phyloP scores from a whole-genome alignment of 2,329 filamentous ascomycete species.

The Calcarisporium arbuscula region DNA sequence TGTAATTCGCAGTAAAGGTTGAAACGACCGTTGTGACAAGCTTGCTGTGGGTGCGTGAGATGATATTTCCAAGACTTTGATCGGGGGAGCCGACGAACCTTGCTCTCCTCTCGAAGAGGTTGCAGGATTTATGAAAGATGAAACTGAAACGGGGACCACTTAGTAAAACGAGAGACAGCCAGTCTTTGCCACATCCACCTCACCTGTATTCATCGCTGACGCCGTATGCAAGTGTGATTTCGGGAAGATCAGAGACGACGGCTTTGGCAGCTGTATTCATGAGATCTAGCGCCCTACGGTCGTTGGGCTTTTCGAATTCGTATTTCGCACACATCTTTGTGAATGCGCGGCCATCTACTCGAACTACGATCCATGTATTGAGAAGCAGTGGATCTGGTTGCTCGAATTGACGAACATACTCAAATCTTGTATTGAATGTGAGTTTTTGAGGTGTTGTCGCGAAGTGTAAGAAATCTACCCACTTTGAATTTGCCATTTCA shows the following conservation, averaged over 20 bases:
- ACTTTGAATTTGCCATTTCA: slow-evolving; percentile 53
- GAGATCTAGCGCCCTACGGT: slow-evolving; percentile 75
- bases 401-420: slow-evolving; percentile 91
- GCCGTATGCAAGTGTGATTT: slow-evolving; percentile 83
- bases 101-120: slow-evolving; percentile 77
- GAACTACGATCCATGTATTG: slow-evolving; percentile 93
- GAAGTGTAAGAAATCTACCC: slow-evolving; percentile 11
- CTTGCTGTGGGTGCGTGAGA: slow-evolving; percentile 53
- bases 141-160: slow-evolving; percentile 49
- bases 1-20: slow-evolving; percentile 88
- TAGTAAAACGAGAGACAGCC: background rate
- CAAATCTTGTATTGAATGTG: too few species aligned
- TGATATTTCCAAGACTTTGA: background rate
- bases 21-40: slow-evolving; percentile 86
- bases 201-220: slow-evolving; percentile 91
- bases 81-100: slow-evolving; percentile 46
- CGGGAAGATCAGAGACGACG: slow-evolving; percentile 76
- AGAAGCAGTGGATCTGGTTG: slow-evolving; percentile 71
- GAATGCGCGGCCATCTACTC: slow-evolving; percentile 90
- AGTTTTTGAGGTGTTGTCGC: too few species aligned
- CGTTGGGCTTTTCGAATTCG: slow-evolving; percentile 86
- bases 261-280: slow-evolving; percentile 92
- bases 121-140: slow-evolving; percentile 76
- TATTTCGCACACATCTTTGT: slow-evolving; percentile 89
- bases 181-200: too few species aligned